Base-by-base conservation (phyloP, 1,284 basidiomycete genomes). In the Malassezia brasiliensis region DNA sequence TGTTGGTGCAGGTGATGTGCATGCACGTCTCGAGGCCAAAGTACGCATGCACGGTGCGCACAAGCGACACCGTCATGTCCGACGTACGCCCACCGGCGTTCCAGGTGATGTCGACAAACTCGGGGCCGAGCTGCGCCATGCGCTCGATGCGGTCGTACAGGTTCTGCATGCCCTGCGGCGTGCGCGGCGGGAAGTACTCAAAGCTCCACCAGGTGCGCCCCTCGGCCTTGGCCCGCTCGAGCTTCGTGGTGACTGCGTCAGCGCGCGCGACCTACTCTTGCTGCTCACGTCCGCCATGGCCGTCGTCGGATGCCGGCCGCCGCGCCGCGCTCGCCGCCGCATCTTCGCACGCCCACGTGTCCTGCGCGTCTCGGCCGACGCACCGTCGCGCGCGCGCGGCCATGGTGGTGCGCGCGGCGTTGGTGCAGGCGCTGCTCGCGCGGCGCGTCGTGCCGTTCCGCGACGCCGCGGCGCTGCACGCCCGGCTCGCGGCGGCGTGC, bases 21-120 rank as follows among this genome's bases (percentile, higher is more conserved):
- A 74, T 74, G 57, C 72, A 74, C 20, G 72, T 74, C 57, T 74
- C 72, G 42, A 74, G 60, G 30, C 72, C 72, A 38, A 74, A 67
- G 64, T 74, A 73, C 36, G 67, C 65, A 50, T 74, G 72, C n/a
- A 74, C 70, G 41, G 89, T 90, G 78, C 93, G 91, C 64, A 98
- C 90, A 78, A 99, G 85, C 71, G 91, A 69, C 30, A 76, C 70
- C 15, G 77, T 78, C 25, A 76, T 67, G 48, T 78, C 77, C 2
- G 75, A 74, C 17, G 90, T 93, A 60, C 90, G 83, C 54, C 91
- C 91, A 52, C 91, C 91, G 46, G 91, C 91, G 77, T 94, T 93
- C 90, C 88, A 96, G 74, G 91, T 98, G 72, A 98, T 94, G 76
- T 98, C 91, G 68, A 96, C 87, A 74, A 96, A 98, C 77, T 94